A percentile compares a stretch with the other conserved stretches of the same genome.
These are phyloP conservation scores for Tolypocladium album DNA, from an alignment of 2,329 filamentous ascomycete species.

Conservation along the genomic window DNA sequence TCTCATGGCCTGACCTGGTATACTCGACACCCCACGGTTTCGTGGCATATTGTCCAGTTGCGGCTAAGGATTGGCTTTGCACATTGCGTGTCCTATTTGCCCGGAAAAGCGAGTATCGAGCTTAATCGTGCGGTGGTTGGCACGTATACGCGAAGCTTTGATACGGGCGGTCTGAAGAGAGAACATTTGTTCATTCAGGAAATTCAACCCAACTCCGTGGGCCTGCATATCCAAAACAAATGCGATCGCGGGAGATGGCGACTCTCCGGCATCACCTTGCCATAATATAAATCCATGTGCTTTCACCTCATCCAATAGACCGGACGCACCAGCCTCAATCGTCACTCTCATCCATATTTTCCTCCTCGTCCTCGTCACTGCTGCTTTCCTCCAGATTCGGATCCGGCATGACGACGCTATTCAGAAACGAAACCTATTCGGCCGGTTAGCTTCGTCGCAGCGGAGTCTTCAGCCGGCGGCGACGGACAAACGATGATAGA, in stretches of 20 bases:
- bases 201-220: not conserved
- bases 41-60: no score
- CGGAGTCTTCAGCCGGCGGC: not conserved
- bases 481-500: constrained; percentile 65
- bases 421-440: constrained; percentile 57
- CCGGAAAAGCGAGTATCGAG: no score
- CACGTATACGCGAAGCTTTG: no score
- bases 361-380: constrained; percentile 14
- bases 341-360: constrained; percentile 3
- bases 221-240: not conserved
- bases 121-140: no score
- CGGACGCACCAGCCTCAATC: not conserved
- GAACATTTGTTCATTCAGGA: no score
- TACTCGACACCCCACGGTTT: no score
- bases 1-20: no score
- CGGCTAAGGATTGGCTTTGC: no score
- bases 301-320: not conserved
- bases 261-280: not conserved
- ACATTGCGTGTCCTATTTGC: no score
- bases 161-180: no score
- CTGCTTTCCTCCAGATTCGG: constrained; percentile 30
- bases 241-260: not conserved
- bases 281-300: no score
- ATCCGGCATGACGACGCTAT: constrained; percentile 65
- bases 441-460: not conserved